A percentile compares a stretch with the other conserved stretches of the same genome.
phyloP scores from a whole-genome alignment of 176 grass and related monocot species.

The Pharus latifolius region DNA sequence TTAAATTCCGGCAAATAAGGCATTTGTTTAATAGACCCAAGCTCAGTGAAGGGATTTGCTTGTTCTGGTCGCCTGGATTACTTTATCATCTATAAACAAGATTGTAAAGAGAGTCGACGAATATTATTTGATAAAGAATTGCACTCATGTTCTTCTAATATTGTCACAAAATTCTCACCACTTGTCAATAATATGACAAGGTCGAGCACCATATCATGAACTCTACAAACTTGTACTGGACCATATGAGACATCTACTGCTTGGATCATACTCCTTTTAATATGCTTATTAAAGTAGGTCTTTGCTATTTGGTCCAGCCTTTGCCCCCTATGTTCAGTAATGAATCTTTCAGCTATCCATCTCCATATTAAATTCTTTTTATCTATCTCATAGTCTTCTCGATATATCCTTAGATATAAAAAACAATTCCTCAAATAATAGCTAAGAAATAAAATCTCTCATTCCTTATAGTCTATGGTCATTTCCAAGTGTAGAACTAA shows the following conservation, averaged over 20 bases:
- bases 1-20: neutral
- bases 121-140: neutral
- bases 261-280: constrained; percentile 16
- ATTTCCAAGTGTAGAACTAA: neutral
- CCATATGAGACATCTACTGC: neutral
- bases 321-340: neutral
- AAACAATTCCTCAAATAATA: constrained; percentile 18
- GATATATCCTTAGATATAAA: constrained; percentile 14
- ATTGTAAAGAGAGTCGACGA: neutral
- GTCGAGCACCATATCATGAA: constrained; percentile 6
- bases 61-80: neutral
- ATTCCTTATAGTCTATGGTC: neutral
- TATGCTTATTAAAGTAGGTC: neutral
- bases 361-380: neutral
- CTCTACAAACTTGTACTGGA: neutral
- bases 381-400: neutral
- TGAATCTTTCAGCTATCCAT: constrained; percentile 8
- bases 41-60: neutral
- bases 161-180: neutral
- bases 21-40: neutral
- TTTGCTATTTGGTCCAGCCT: neutral
- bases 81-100: neutral
- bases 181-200: neutral
- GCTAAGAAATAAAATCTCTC: constrained; percentile 13
- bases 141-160: neutral